phyloP scores from a whole-genome alignment of 2,329 filamentous ascomycete genomes.

The Colletotrichum simmondsii region DNA sequence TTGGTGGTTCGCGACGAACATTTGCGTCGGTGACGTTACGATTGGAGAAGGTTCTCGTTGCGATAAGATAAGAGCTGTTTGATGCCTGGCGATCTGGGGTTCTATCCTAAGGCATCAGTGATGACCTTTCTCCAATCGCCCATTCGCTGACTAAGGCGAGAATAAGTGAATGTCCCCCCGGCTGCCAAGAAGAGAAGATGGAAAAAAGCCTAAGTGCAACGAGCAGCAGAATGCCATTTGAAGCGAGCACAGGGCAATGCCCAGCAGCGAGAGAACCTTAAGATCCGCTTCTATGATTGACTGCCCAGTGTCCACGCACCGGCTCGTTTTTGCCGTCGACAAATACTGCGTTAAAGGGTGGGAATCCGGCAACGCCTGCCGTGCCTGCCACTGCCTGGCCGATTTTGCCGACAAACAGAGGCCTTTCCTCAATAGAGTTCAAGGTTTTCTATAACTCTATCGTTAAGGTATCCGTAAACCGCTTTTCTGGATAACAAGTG shows the following conservation, averaged over 20 bases:
- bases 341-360: neutral
- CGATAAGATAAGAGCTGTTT: slow-evolving; percentile 29
- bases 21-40: slow-evolving; percentile 13
- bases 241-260: neutral
- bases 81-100: neutral
- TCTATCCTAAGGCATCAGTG: neutral
- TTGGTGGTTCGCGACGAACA: neutral
- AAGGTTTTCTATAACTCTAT: slow-evolving; percentile 13
- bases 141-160: neutral
- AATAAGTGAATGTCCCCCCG: neutral
- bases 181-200: neutral
- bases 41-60: neutral
- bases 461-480: slow-evolving; percentile 4
- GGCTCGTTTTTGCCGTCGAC: neutral
- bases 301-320: neutral
- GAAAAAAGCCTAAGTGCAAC: neutral
- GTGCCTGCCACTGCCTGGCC: too few relatives aligned
- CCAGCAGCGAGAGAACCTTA: slow-evolving; percentile 6
- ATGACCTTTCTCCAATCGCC: neutral
- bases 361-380: slow-evolving; percentile 11
- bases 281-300: slow-evolving; percentile 28
- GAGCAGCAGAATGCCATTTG: neutral
- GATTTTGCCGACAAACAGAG: slow-evolving; percentile 15
- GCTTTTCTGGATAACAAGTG: neutral
- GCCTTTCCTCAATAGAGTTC: slow-evolving; percentile 10